Evolutionary conservation across 306 rosid genomes (phyloP).

Genomic region (Aeschynomene evenia): DNA sequence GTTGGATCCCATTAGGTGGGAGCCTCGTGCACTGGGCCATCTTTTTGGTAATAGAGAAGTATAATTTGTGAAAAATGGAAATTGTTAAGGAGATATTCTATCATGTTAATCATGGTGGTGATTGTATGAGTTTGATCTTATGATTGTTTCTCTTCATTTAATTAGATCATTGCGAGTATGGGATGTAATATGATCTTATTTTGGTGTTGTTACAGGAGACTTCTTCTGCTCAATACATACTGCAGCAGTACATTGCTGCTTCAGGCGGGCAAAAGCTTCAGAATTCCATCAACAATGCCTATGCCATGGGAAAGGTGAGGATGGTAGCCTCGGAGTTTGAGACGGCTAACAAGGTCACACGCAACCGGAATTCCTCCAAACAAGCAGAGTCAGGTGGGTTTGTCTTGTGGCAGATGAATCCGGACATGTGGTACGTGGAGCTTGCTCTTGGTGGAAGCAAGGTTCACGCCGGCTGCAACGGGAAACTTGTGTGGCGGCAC

Average conservation of each 20-base stretch:
- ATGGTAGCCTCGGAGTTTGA: conserved; percentile 97
- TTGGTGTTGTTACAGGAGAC: conserved; percentile 66
- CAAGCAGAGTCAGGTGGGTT: conserved; percentile 91
- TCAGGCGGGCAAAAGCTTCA: conserved; percentile 95
- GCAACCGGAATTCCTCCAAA: conserved; percentile 72
- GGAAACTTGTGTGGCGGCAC: conserved; percentile 96
- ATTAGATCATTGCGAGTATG: neutral
- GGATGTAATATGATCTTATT: conserved; percentile 6
- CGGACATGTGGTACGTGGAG: conserved; percentile 99
- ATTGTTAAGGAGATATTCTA: neutral
- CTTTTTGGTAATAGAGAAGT: neutral
- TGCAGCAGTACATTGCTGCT: conserved; percentile 96
- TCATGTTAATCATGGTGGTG: neutral
- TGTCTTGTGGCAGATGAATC: conserved; percentile 98
- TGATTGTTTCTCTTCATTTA: conserved; percentile 7
- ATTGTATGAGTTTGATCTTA: neutral
- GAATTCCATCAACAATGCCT: conserved; percentile 72
- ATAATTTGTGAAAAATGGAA: neutral
- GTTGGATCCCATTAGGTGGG: too few species aligned
- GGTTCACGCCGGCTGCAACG: conserved; percentile 99
- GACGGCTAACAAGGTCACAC: conserved; percentile 78
- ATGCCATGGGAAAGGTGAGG: conserved; percentile 97
- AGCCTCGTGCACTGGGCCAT: too few species aligned
- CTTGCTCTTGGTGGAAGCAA: conserved; percentile 98
- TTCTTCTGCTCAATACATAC: conserved; percentile 94